Conservation (phyloP, 192 early-diverging fungal genomes). For the Physocladia obscura region DNA sequence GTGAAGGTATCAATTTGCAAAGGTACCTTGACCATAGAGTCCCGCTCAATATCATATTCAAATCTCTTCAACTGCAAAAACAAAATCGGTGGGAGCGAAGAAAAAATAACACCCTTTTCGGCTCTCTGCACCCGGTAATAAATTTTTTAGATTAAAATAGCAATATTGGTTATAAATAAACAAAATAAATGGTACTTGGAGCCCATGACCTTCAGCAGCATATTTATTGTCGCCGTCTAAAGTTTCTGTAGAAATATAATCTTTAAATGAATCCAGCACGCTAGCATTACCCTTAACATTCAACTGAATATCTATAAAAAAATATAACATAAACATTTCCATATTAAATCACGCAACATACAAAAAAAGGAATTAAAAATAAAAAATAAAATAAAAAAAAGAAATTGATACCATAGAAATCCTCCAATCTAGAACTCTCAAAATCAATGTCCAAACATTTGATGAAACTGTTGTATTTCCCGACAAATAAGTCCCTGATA, state of each 20-base stretch:
- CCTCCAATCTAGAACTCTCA: slow-evolving; percentile 90
- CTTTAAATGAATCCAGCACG: slow-evolving; percentile 83
- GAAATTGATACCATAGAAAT: slow-evolving; percentile 68
- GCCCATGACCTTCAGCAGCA: slow-evolving; percentile 85
- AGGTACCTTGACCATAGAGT: slow-evolving; percentile 82
- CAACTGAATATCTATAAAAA: slow-evolving; percentile 72
- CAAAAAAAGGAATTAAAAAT: slow-evolving; percentile 68
- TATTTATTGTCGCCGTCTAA: slow-evolving; percentile 98
- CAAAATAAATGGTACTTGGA: neutral
- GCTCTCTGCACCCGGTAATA: slow-evolving; percentile 77
- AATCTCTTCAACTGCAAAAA: slow-evolving; percentile 96
- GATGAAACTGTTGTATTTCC: slow-evolving; percentile 97
- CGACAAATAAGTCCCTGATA: slow-evolving; percentile 88
- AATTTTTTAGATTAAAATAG: neutral
- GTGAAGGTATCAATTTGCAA: neutral
- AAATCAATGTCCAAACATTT: slow-evolving; percentile 93
- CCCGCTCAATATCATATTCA: slow-evolving; percentile 92
- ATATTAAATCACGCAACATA: too few species aligned
- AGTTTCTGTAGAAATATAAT: slow-evolving; percentile 87
- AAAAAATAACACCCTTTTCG: slow-evolving; percentile 94
- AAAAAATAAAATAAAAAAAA: neutral
- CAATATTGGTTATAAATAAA: neutral
- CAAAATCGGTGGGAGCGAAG: slow-evolving; percentile 87
- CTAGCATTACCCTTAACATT: slow-evolving; percentile 93
- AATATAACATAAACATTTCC: neutral